A percentile compares a stretch with the other conserved stretches of the same genome.
Evolutionary conservation across 2,329 filamentous ascomycete genomes (phyloP).

Genomic region (Trichophyton mentagrophytes): DNA sequence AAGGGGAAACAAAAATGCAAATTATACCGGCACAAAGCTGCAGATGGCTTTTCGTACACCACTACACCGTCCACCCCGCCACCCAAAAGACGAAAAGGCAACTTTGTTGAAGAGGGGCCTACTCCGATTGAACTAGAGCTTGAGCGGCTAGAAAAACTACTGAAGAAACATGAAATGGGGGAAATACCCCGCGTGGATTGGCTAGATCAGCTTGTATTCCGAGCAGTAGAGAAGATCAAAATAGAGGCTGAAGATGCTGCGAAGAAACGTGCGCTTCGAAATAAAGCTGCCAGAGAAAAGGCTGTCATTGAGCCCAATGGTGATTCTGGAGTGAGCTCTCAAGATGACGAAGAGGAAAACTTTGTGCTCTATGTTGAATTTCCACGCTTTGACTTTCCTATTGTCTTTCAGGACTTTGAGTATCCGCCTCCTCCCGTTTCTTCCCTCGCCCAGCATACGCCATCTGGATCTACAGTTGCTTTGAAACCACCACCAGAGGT

Average conservation of each 20-base stretch:
- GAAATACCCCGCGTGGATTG: slow-evolving; percentile 88
- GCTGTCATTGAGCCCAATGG: slow-evolving; percentile 20
- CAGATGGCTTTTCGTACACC: slow-evolving; percentile 71
- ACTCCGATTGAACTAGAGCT: slow-evolving; percentile 71
- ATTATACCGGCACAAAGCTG: slow-evolving; percentile 66
- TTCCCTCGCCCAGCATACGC: slow-evolving; percentile 51
- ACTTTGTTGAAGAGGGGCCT: slow-evolving; percentile 33
- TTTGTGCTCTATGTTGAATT: slow-evolving; percentile 85
- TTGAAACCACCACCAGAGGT: slow-evolving; percentile 77
- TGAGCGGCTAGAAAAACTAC: slow-evolving; percentile 72
- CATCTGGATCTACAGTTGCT: slow-evolving; percentile 55
- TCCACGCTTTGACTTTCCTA: slow-evolving; percentile 85
- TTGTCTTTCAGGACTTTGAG: slow-evolving; percentile 89
- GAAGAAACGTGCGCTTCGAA: slow-evolving; percentile 39
- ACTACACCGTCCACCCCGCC: slow-evolving; percentile 59
- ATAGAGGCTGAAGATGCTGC: slow-evolving; percentile 52
- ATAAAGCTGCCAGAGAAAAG: slow-evolving; percentile 25
- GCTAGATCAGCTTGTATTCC: slow-evolving; percentile 90
- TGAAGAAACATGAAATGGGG: slow-evolving; percentile 98
- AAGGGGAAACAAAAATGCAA: slow-evolving; percentile 88
- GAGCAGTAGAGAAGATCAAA: slow-evolving; percentile 69
- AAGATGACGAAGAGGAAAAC: slow-evolving; percentile 44
- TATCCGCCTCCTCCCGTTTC: slow-evolving; percentile 78
- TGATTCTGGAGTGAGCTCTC: slow-evolving; percentile 17
- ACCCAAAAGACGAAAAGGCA: slow-evolving; percentile 42